phyloP scores from a whole-genome alignment of 805 yeast genomes.

The Cyberlindnera lachancei region DNA sequence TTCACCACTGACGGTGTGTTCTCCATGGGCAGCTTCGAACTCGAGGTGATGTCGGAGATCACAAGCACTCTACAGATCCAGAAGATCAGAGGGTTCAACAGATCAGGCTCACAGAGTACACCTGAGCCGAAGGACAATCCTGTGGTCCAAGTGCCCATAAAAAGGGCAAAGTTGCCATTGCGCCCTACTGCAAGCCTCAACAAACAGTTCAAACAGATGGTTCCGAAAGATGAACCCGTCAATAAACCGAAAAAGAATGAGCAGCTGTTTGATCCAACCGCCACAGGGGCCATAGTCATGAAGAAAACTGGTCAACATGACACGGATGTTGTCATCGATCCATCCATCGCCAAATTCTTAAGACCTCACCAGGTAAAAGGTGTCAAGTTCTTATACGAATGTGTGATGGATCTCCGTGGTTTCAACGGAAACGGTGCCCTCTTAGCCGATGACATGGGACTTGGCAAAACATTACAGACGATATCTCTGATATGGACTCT shows the following conservation, averaged over 20 bases:
- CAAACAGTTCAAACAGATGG: conserved; percentile 21
- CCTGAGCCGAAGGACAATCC: neutral
- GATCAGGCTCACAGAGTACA: conserved; percentile 3
- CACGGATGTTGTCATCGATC: conserved; percentile 54
- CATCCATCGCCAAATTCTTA: conserved; percentile 41
- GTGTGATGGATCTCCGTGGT: conserved; percentile 63
- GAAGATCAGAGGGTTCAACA: conserved; percentile 10
- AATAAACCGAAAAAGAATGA: conserved; percentile 9
- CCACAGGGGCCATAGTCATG: conserved; percentile 36
- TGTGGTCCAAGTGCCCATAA: neutral
- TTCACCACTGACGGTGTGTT: conserved; percentile 34
- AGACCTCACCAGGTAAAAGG: conserved; percentile 88
- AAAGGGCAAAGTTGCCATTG: conserved; percentile 1
- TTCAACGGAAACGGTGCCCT: conserved; percentile 60
- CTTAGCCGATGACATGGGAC: conserved; percentile 96
- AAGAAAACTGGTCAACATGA: conserved; percentile 21
- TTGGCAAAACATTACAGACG: conserved; percentile 85
- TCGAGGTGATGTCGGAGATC: conserved; percentile 49
- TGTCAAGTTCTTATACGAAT: conserved; percentile 70
- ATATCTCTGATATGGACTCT: conserved; percentile 82
- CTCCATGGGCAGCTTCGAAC: conserved; percentile 50
- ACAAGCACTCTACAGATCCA: conserved; percentile 18
- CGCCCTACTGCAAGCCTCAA: conserved; percentile 9
- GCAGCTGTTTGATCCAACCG: conserved; percentile 34
- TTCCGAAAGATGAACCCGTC: conserved; percentile 14